Evolutionary conservation across 108 stramenopile genomes (phyloP).

Genomic region (Skeletonema grethae): DNA sequence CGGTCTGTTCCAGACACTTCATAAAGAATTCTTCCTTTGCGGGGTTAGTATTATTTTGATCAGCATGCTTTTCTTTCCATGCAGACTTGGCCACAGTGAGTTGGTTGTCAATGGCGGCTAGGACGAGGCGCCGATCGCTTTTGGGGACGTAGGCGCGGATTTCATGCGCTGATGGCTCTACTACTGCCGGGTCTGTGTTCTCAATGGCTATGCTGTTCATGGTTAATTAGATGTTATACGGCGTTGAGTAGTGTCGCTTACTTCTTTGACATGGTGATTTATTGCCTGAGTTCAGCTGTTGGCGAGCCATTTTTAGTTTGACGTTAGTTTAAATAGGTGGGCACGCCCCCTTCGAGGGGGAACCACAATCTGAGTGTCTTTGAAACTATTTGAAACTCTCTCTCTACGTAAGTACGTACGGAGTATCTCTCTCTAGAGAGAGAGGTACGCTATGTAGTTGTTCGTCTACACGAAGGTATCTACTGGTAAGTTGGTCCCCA

Average conservation of each 20-base stretch:
- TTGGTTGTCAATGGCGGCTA: conserved; percentile 27
- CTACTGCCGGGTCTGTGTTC: background rate
- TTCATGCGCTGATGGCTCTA: background rate
- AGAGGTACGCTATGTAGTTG: no score
- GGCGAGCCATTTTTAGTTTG: background rate
- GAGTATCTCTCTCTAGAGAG: no score
- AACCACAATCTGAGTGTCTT: no score
- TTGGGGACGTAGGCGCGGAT: conserved; percentile 13
- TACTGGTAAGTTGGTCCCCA: no score
- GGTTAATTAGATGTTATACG: background rate
- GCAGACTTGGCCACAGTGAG: conserved; percentile 11
- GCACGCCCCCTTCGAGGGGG: no score
- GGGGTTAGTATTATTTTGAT: background rate
- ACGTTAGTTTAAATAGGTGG: background rate
- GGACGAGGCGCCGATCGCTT: conserved; percentile 18
- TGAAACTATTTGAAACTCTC: no score
- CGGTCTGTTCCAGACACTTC: conserved; percentile 29
- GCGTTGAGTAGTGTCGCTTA: background rate
- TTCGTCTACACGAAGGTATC: no score
- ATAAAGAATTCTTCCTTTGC: conserved; percentile 27
- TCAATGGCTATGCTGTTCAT: background rate
- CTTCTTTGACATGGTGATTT: no score
- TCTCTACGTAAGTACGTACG: no score
- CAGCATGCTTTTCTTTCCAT: conserved; percentile 20
- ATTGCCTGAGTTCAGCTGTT: background rate